Evolutionary conservation across 352 stramenopile genomes (phyloP).

Genomic region (Aphanomyces stellatus): DNA sequence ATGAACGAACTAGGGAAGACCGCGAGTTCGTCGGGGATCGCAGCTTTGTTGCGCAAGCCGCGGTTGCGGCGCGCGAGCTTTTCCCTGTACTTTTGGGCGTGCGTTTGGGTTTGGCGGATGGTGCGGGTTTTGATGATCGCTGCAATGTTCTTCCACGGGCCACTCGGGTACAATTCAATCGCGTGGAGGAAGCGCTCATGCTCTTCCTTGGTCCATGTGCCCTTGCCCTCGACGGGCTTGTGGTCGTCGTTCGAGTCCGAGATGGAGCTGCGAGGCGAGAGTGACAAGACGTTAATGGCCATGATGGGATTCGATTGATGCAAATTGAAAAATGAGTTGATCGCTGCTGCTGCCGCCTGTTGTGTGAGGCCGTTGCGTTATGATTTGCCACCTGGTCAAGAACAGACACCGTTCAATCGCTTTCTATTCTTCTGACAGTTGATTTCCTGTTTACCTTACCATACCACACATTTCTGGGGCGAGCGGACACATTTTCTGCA

Average conservation of each 20-base stretch:
- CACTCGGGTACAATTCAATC: slow-evolving; percentile 79
- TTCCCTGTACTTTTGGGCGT: slow-evolving; percentile 91
- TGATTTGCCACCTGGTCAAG: too few species aligned
- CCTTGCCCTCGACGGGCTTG: slow-evolving; percentile 1
- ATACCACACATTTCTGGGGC: too few species aligned
- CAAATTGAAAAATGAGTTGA: slow-evolving; percentile 20
- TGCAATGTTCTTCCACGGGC: slow-evolving; percentile 77
- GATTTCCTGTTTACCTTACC: too few species aligned
- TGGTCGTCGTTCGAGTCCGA: neutral
- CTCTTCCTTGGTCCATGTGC: slow-evolving; percentile 23
- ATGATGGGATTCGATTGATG: too few species aligned
- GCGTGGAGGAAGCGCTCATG: slow-evolving; percentile 80
- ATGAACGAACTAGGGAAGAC: neutral
- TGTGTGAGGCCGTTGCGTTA: too few species aligned
- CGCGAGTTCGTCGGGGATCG: slow-evolving; percentile 5
- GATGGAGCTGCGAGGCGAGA: slow-evolving; percentile 1
- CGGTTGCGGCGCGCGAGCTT: slow-evolving; percentile 51
- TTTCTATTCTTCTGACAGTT: too few species aligned
- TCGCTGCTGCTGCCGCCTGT: neutral
- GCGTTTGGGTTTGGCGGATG: slow-evolving; percentile 91
- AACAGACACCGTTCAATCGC: too few species aligned
- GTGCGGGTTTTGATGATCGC: slow-evolving; percentile 75
- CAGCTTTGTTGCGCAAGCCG: slow-evolving; percentile 24
- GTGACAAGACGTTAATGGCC: too few species aligned
- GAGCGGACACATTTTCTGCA: too few species aligned